These are phyloP conservation scores for Rhodotorula sp. DNA, from an alignment of 1,284 basidiomycete genomes.

Conservation along the genomic window DNA sequence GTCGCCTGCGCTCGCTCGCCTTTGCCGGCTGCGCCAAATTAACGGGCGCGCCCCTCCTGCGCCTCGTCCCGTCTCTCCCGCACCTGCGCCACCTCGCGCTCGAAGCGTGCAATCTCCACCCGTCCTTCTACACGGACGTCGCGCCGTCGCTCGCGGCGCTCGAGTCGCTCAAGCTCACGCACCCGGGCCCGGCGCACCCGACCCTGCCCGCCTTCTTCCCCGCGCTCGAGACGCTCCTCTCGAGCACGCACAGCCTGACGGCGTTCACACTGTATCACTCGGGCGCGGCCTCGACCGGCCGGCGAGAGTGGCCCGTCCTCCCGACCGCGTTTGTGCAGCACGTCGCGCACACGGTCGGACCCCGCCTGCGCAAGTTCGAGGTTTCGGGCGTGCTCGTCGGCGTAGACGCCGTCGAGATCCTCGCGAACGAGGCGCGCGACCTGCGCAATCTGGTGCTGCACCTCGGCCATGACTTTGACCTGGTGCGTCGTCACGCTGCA, in stretches of 20 bases:
- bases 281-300: slow-evolving; percentile 12
- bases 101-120: slow-evolving; percentile 37
- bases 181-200: slow-evolving; percentile 36
- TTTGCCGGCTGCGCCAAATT: slow-evolving; percentile 38
- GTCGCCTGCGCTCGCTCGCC: slow-evolving; percentile 22
- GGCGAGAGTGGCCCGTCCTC: slow-evolving; percentile 28
- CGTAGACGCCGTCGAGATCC: slow-evolving; percentile 16
- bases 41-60: slow-evolving; percentile 20
- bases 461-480: slow-evolving; percentile 15
- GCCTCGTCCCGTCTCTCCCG: slow-evolving; percentile 24
- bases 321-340: slow-evolving; percentile 5
- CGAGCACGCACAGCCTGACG: background rate
- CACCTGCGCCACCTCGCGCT: slow-evolving; percentile 34
- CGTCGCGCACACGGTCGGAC: slow-evolving; percentile 10
- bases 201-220: slow-evolving; percentile 26
- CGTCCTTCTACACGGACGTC: slow-evolving; percentile 18
- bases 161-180: slow-evolving; percentile 36
- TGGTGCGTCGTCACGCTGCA: slow-evolving; percentile 13
- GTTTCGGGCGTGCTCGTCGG: slow-evolving; percentile 26
- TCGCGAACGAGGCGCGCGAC: background rate
- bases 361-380: slow-evolving; percentile 31
- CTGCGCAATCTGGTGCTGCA: slow-evolving; percentile 39
- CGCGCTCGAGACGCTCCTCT: slow-evolving; percentile 25
- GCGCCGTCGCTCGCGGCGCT: slow-evolving; percentile 18
- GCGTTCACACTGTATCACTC: slow-evolving; percentile 40